phyloP scores from a whole-genome alignment of 257 asterid genomes.

The Lavandula angustifolia region DNA sequence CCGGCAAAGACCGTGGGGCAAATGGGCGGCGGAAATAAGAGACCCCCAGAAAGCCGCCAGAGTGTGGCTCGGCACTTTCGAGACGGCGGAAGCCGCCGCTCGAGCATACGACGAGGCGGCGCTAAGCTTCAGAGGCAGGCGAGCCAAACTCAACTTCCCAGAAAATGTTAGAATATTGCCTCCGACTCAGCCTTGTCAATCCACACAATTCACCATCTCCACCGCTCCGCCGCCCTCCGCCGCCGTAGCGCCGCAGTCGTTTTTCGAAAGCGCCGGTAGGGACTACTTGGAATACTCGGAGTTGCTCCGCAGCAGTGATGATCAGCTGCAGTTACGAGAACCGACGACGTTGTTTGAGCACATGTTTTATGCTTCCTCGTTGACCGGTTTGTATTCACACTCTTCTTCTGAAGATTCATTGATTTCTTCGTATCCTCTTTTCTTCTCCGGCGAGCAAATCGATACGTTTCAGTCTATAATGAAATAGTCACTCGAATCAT shows the following conservation, averaged over 20 bases:
- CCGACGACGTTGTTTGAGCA: conserved; percentile 43
- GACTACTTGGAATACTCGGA: conserved; percentile 66
- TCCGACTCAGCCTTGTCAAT: conserved; percentile 31
- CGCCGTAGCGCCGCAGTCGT: conserved; percentile 29
- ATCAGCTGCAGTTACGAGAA: conserved; percentile 33
- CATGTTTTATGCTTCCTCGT: conserved; percentile 51
- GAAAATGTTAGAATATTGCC: conserved; percentile 51
- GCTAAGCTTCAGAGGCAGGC: conserved; percentile 70
- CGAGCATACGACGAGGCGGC: conserved; percentile 89
- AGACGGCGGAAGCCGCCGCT: conserved; percentile 93
- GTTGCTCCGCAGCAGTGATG: conserved; percentile 45
- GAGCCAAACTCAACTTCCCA: conserved; percentile 88
- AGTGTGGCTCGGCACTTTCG: conserved; percentile 92
- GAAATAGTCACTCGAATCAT: conserved; percentile 16
- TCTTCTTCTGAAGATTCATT: conserved; percentile 18
- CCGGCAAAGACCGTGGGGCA: conserved; percentile 93
- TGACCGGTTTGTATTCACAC: conserved; percentile 48
- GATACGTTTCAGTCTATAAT: conserved; percentile 39
- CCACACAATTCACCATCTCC: conserved; percentile 30
- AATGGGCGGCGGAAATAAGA: conserved; percentile 95
- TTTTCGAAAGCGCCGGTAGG: conserved; percentile 36
- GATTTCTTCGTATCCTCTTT: conserved; percentile 43
- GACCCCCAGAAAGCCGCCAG: conserved; percentile 88
- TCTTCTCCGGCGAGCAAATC: conserved; percentile 42
- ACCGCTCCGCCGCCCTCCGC: conserved; percentile 25